phyloP scores from a whole-genome alignment of 1,284 basidiomycete species.

The Ceratobasidium sp. region DNA sequence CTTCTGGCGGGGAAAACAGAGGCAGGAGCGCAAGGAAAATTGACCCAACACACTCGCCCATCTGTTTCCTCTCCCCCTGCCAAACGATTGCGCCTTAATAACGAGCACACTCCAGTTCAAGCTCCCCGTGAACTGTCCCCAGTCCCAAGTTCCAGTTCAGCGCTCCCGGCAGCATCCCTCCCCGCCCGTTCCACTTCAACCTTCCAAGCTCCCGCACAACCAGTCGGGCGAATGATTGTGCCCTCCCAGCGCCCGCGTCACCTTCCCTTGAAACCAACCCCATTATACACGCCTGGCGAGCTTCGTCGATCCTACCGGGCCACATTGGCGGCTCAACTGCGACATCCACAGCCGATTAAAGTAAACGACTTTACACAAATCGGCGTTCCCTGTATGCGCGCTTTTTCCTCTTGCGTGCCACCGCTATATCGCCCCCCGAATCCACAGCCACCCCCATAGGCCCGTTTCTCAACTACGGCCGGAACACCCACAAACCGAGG shows the following conservation, averaged over 20 bases:
- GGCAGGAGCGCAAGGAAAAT: not conserved
- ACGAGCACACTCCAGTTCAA: not conserved
- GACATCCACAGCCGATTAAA: not conserved
- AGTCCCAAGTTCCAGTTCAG: not conserved
- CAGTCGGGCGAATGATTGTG: constrained; percentile 2
- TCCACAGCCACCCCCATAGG: not conserved
- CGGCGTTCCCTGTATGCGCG: not conserved
- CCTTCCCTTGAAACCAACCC: not conserved
- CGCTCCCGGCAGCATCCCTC: not conserved
- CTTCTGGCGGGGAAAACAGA: not conserved
- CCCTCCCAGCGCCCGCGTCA: not conserved
- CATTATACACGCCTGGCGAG: not conserved
- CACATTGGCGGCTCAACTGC: not conserved
- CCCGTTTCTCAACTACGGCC: no score
- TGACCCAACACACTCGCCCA: not conserved
- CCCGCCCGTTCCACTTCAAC: not conserved
- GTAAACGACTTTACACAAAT: not conserved
- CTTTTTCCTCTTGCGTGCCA: not conserved
- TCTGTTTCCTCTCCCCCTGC: not conserved
- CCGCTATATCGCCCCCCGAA: not conserved
- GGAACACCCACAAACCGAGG: no score
- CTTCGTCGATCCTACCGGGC: not conserved
- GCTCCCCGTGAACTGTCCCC: not conserved
- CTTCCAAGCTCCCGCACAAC: constrained; percentile 6
- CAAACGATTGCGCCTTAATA: not conserved